Base-by-base conservation (phyloP, 2,329 filamentous ascomycete species). In the Mycogone perniciosa region DNA sequence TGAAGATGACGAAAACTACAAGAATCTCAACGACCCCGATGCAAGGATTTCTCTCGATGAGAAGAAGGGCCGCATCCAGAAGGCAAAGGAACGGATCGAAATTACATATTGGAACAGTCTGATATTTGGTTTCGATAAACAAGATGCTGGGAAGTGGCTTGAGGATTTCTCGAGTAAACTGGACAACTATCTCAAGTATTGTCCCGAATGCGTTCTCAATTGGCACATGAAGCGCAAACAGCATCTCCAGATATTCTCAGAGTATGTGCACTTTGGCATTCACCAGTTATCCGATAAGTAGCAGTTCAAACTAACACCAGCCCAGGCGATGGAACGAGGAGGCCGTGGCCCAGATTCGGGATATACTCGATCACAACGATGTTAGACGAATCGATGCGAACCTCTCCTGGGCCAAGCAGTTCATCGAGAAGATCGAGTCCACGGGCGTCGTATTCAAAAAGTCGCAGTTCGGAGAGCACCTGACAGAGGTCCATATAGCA, bases 221-320 rank as follows among this genome's bases (percentile, higher is more conserved):
- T 91, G 88, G 78, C 87, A 91, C 65, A 82, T 81, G 62, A 78
- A 77, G 31, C 84, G 87, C 55, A 79, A 79, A 54, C 70, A 73
- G 50, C 79, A 86, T 56, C 69, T 88, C 31, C 79, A 82, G 53
- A 73, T 79, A 44, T 72, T 89, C 49, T 74, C 79, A 58, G 79
- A 84, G 76, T 82, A 71, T 60, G 73, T 67, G 29, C 31, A 38
- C 4, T 9, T 26, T 4, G 5, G 13, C 31, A 29, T 20, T 20
- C 6, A 34, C 7, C 13, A 4, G 9, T 33, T 7, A 7, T 20
- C 9, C n/a, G 30, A 50, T 59, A 68, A 46, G 67, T 54, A 6
- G 29, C 4, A 2, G 34, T 27, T 1, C 35, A 73, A 20, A 50
- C 60, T 69, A 46, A 67, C 55, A 6, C 29, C 4, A 2, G 34